Conservation (phyloP, 768 basidiomycete species). For the Phallus indusiatus region DNA sequence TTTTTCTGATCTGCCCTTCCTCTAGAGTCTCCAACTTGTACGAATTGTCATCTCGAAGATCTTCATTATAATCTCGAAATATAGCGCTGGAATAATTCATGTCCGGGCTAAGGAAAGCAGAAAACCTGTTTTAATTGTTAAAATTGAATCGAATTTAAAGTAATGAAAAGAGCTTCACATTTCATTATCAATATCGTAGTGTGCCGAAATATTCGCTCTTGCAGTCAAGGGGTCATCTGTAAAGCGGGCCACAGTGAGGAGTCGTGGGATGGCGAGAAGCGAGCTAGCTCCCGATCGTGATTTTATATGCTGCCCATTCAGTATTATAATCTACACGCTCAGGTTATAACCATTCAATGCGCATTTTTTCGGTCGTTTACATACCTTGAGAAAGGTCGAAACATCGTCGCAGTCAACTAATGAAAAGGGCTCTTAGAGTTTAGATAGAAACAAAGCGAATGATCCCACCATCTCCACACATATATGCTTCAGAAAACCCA, state of each 20-base stretch:
- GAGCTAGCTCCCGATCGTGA: not conserved
- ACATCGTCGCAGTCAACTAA: slow-evolving; percentile 1
- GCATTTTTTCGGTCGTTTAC: slow-evolving; percentile 36
- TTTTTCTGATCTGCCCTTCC: slow-evolving; percentile 50
- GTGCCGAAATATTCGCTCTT: slow-evolving; percentile 62
- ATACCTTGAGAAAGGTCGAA: slow-evolving; percentile 9
- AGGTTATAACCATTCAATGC: slow-evolving; percentile 38
- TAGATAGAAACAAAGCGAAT: not conserved
- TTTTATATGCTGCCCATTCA: not conserved
- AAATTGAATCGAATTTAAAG: not conserved
- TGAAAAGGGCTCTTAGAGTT: not conserved
- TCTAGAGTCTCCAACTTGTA: slow-evolving; percentile 23
- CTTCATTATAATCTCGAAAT: slow-evolving; percentile 55
- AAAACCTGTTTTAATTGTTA: slow-evolving; percentile 44
- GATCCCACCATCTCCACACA: slow-evolving; percentile 63
- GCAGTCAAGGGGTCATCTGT: slow-evolving; percentile 56
- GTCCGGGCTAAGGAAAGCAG: slow-evolving; percentile 51
- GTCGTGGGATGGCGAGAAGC: slow-evolving; percentile 16
- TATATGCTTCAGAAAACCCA: slow-evolving; percentile 69
- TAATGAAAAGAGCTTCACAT: slow-evolving; percentile 22
- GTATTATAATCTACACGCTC: not conserved
- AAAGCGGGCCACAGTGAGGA: slow-evolving; percentile 45
- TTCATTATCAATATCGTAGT: slow-evolving; percentile 88
- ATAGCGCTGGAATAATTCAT: slow-evolving; percentile 95
- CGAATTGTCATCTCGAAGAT: slow-evolving; percentile 31